phyloP scores from a whole-genome alignment of 805 yeast species.

The Hanseniaspora valbyensis region DNA sequence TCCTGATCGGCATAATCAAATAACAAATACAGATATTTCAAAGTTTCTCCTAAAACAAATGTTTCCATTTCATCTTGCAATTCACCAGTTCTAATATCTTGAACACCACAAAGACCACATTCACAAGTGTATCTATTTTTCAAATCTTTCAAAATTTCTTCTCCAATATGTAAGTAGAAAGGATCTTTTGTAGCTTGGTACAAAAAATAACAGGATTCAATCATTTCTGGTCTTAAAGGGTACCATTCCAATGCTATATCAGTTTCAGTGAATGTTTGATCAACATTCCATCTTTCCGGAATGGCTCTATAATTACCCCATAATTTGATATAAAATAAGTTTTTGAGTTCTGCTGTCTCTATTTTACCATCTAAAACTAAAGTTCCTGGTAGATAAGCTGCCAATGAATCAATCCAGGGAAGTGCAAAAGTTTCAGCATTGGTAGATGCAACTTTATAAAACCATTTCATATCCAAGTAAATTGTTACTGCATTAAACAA shows the following conservation, averaged over 20 bases:
- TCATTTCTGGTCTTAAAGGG: slow-evolving; percentile 83
- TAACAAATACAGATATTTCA: slow-evolving; percentile 68
- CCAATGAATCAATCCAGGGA: slow-evolving; percentile 73
- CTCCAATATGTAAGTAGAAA: slow-evolving; percentile 65
- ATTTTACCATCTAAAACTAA: slow-evolving; percentile 70
- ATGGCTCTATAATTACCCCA: slow-evolving; percentile 74
- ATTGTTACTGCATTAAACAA: slow-evolving; percentile 49
- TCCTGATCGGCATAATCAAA: slow-evolving; percentile 60
- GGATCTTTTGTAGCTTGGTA: slow-evolving; percentile 83
- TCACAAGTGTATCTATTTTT: slow-evolving; percentile 40
- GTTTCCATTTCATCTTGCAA: slow-evolving; percentile 81
- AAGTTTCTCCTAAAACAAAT: slow-evolving; percentile 76
- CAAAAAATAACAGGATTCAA: slow-evolving; percentile 76
- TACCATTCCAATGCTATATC: slow-evolving; percentile 68
- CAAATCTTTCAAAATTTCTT: slow-evolving; percentile 47
- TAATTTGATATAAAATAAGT: slow-evolving; percentile 53
- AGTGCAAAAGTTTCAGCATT: slow-evolving; percentile 38
- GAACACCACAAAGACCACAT: slow-evolving; percentile 77
- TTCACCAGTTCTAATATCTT: slow-evolving; percentile 51
- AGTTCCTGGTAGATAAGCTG: slow-evolving; percentile 84
- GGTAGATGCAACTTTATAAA: slow-evolving; percentile 45
- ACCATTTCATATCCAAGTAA: slow-evolving; percentile 43
- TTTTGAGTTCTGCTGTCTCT: slow-evolving; percentile 49
- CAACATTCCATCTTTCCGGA: slow-evolving; percentile 80
- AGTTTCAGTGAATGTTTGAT: slow-evolving; percentile 18